These are phyloP conservation scores for Cyclotella baltica DNA, from an alignment of 108 stramenopile species.

Conservation along the genomic window DNA sequence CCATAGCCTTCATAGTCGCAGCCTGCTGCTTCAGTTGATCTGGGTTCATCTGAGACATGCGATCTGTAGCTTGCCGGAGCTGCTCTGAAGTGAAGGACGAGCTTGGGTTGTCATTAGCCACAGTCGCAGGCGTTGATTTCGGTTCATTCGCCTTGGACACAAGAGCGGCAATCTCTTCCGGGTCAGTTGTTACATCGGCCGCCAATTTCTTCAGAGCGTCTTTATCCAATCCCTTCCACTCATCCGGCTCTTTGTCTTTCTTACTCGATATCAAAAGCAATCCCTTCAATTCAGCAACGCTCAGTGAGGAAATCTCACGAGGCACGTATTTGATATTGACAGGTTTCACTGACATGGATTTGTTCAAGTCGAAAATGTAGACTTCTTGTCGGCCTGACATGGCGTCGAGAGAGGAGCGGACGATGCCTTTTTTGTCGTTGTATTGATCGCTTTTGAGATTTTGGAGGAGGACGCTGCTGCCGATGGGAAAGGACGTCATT, in stretches of 20 bases:
- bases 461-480: constrained; percentile 65
- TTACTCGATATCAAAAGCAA: constrained; percentile 45
- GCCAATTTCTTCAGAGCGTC: constrained; percentile 52
- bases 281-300: constrained; percentile 68
- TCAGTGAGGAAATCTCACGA: constrained; percentile 55
- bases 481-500: constrained; percentile 61
- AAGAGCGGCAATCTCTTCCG: constrained; percentile 53
- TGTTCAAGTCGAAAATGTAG: constrained; percentile 50
- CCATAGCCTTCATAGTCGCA: constrained; percentile 73
- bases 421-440: constrained; percentile 79
- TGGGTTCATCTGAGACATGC: constrained; percentile 73
- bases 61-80: constrained; percentile 53
- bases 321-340: constrained; percentile 65
- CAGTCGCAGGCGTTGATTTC: constrained; percentile 16
- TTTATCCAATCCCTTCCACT: constrained; percentile 62
- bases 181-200: constrained; percentile 21
- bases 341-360: constrained; percentile 61
- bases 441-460: constrained; percentile 60
- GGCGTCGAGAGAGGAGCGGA: constrained; percentile 40
- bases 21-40: constrained; percentile 78
- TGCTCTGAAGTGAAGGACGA: constrained; percentile 13
- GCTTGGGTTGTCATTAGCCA: constrained; percentile 11
- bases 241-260: constrained; percentile 5
- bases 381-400: constrained; percentile 65
- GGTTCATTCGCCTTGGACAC: constrained; percentile 48